Percentiles rank a stretch among this genome's conserved stretches.
These are phyloP conservation scores for Astragalus glycyphyllos DNA, from an alignment of 306 rosid species.

Conservation along the genomic window DNA sequence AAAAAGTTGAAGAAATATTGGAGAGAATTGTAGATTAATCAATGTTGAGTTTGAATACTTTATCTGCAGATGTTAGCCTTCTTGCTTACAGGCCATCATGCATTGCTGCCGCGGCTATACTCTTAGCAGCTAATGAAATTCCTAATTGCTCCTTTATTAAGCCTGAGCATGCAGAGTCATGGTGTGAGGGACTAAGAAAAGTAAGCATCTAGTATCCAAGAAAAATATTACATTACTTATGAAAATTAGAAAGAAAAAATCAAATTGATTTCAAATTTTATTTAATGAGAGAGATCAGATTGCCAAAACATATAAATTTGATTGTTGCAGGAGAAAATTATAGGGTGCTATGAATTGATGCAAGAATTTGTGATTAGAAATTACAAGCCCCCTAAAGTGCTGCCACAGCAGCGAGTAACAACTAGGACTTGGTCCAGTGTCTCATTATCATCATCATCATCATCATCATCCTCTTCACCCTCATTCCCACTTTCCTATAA, in stretches of 20 bases:
- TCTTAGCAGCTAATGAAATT: slow-evolving; percentile 83
- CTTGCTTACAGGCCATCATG: slow-evolving; percentile 94
- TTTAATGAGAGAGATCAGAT: background rate
- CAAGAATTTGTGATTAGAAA: slow-evolving; percentile 67
- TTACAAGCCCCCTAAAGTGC: slow-evolving; percentile 53
- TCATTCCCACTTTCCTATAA: slow-evolving; percentile 59
- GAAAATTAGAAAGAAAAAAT: no score
- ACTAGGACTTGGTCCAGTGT: slow-evolving; percentile 56
- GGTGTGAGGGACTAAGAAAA: slow-evolving; percentile 94
- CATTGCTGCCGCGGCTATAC: slow-evolving; percentile 91
- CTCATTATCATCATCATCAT: slow-evolving; percentile 50
- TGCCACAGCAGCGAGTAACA: slow-evolving; percentile 75
- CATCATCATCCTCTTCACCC: slow-evolving; percentile 56
- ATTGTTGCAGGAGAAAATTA: slow-evolving; percentile 76
- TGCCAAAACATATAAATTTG: slow-evolving; percentile 18
- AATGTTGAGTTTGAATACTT: slow-evolving; percentile 27
- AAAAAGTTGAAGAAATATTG: background rate
- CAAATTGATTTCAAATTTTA: no score
- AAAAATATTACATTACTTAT: no score
- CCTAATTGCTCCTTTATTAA: slow-evolving; percentile 71
- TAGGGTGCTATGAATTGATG: slow-evolving; percentile 78
- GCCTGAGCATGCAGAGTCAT: slow-evolving; percentile 88
- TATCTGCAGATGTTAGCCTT: slow-evolving; percentile 76
- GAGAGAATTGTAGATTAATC: background rate
- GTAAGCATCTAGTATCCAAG: slow-evolving; percentile 55